phyloP scores from a whole-genome alignment of 169 alveolate genomes.

The Perkinsus olseni region DNA sequence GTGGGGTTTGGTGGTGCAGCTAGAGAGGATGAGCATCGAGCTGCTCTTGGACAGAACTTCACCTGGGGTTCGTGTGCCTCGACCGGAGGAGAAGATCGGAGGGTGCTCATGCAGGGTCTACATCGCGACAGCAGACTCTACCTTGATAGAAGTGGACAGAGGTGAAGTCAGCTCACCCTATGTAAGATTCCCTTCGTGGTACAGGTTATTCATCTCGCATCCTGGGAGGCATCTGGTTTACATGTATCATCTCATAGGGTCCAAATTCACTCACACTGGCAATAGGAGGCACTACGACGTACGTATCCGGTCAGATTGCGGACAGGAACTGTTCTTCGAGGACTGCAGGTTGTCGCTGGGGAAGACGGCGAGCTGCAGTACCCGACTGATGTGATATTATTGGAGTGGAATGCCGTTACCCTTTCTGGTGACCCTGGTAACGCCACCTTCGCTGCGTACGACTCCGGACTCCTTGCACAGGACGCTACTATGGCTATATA shows the following conservation, averaged over 20 bases:
- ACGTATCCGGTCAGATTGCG: background rate
- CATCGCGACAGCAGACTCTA: background rate
- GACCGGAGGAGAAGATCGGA: background rate
- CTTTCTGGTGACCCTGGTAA: background rate
- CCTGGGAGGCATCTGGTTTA: background rate
- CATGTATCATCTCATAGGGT: background rate
- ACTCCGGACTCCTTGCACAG: background rate
- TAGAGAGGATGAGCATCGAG: background rate
- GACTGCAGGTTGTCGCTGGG: background rate
- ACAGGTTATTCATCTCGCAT: background rate
- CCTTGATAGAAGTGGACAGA: background rate
- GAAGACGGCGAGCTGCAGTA: background rate
- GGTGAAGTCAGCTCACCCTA: background rate
- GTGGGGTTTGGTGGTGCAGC: background rate
- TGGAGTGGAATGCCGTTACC: background rate
- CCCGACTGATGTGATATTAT: background rate
- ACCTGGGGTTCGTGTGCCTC: background rate
- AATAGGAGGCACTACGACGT: background rate
- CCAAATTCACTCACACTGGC: background rate
- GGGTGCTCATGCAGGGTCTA: background rate
- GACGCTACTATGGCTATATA: background rate
- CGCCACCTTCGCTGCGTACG: background rate
- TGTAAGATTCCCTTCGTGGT: background rate
- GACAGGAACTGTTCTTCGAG: background rate
- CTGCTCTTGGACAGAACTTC: background rate